Base-by-base conservation (phyloP, 352 stramenopile species). In the Phytophthora meadii region DNA sequence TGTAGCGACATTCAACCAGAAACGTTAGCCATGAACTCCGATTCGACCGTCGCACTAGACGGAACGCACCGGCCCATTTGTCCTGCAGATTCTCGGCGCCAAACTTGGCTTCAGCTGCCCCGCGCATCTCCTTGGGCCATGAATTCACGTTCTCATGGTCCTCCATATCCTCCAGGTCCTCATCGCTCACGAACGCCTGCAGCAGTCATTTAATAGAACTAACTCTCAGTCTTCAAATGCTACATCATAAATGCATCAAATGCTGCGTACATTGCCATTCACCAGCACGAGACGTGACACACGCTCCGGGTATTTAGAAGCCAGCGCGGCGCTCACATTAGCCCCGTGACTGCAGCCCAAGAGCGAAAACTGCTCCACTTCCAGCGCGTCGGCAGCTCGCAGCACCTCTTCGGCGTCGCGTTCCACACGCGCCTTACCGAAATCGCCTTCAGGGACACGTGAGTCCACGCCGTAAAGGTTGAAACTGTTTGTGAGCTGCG, bases 271-370 rank as follows among this genome's bases (percentile, higher is more conserved):
- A 58, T 95, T 95, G 59, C 85, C 85, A 34, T 91, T 91, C 49
- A 94, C 68, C 40, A 95, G 67, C 42, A 92, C 82, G 19, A 95
- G 81, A 4, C 87, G 82, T 15, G 81, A 72, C 25, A 95, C 75
- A 34, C 83, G 77, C 36, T 91, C 77, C 0, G 87, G 84, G 50
- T 88, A 79, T 57, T 77, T 88, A 41, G 83, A 81, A 2, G 87
- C 85, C 15, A 95, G 61, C 8, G 92, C 84, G 25, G 84, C 85
- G 40, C 75, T 77, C 14, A 87, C 76, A 63, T 94, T 95, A 42
- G 87, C 87, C 25, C 87, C 87, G 14, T 88, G 82, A 47, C 84
- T 90, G 75, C 82, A 92, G 24, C 85, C 87, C 28, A 95, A 41
- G 25, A 94, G 76, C 60, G 84, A 90, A 41, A 87, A 90, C 68